A percentile compares a stretch with the other conserved stretches of the same genome.
Conservation (phyloP, 805 yeast genomes). For the Isabelozyma heimii region DNA sequence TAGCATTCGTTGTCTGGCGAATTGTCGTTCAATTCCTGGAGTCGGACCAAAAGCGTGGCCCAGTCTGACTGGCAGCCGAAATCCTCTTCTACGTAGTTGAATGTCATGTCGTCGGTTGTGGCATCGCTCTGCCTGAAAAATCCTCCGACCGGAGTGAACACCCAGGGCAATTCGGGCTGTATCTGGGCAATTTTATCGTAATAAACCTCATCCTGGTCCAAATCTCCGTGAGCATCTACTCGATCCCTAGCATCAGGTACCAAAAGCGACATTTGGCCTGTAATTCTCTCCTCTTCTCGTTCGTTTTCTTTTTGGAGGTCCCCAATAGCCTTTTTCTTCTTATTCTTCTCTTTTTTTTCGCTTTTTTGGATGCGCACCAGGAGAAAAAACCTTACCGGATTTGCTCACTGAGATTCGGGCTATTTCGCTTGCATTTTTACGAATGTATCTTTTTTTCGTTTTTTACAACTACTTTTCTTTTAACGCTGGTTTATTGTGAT, state of each 20-base stretch:
- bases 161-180: slow-evolving; percentile 30
- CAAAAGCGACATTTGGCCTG: slow-evolving; percentile 21
- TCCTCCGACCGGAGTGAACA: slow-evolving; percentile 42
- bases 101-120: slow-evolving; percentile 43
- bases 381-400: neutral
- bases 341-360: neutral
- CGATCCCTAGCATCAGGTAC: slow-evolving; percentile 29
- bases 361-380: neutral
- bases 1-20: slow-evolving; percentile 31
- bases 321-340: too few species aligned
- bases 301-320: neutral
- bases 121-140: slow-evolving; percentile 45
- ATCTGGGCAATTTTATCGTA: slow-evolving; percentile 5
- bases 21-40: slow-evolving; percentile 28
- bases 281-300: too few species aligned
- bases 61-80: slow-evolving; percentile 44
- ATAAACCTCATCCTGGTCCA: slow-evolving; percentile 17
- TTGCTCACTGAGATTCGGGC: neutral
- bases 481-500: neutral
- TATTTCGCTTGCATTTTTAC: neutral
- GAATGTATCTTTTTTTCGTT: neutral
- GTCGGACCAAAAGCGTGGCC: slow-evolving; percentile 24
- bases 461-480: neutral
- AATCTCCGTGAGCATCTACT: slow-evolving; percentile 30
- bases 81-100: slow-evolving; percentile 40